phyloP scores from a whole-genome alignment of 805 yeast genomes.

The Suhomyces emberorum region DNA sequence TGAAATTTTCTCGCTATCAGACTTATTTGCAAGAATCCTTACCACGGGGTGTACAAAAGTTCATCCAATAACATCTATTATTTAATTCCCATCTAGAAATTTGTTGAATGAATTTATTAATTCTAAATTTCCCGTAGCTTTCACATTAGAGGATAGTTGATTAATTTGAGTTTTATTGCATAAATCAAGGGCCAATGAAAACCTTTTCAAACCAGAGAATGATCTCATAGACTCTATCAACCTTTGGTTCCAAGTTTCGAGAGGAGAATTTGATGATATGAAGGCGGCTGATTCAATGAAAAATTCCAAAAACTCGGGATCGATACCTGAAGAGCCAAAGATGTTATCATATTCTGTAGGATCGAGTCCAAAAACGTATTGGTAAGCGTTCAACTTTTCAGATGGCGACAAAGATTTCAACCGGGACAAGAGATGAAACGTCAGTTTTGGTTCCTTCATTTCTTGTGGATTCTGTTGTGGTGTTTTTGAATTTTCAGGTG shows the following conservation, averaged over 20 bases:
- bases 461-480: background rate
- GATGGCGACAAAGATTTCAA: slow-evolving; percentile 25
- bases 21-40: too few species aligned
- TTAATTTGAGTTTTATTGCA: slow-evolving; percentile 14
- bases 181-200: slow-evolving; percentile 32
- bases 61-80: too few species aligned
- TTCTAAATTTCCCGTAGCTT: slow-evolving; percentile 3
- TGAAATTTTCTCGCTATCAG: too few species aligned
- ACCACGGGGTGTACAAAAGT: too few species aligned
- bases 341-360: slow-evolving; percentile 21
- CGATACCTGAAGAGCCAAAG: slow-evolving; percentile 46
- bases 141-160: background rate
- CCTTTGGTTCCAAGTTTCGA: slow-evolving; percentile 13
- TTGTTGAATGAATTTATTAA: too few species aligned
- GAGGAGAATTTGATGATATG: slow-evolving; percentile 9
- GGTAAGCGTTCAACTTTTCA: slow-evolving; percentile 29
- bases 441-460: slow-evolving; percentile 11
- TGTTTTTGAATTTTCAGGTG: background rate
- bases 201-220: slow-evolving; percentile 36
- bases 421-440: slow-evolving; percentile 24
- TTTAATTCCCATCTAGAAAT: too few species aligned
- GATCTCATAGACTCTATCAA: slow-evolving; percentile 19
- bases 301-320: slow-evolving; percentile 45
- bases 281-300: slow-evolving; percentile 41
- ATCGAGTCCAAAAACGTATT: slow-evolving; percentile 32